These are phyloP conservation scores for Prunus salicina DNA, from an alignment of 306 rosid genomes.

Conservation along the genomic window DNA sequence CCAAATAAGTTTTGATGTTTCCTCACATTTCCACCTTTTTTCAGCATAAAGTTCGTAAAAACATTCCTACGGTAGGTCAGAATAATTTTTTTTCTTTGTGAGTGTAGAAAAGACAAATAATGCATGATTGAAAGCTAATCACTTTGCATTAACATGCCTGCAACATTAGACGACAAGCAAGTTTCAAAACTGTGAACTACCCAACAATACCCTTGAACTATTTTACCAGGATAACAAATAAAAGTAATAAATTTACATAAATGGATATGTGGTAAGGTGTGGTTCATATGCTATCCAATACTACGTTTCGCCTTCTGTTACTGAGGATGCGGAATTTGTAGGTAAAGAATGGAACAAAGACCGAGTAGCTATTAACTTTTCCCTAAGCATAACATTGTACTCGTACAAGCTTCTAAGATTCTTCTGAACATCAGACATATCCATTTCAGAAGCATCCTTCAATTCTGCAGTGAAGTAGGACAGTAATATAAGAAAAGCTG, in stretches of 20 bases:
- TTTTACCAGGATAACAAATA: not conserved
- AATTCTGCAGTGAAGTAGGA: constrained; percentile 49
- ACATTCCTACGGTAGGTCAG: too few species aligned
- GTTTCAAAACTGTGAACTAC: not conserved
- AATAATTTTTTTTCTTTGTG: too few species aligned
- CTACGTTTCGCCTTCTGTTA: constrained; percentile 24
- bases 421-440: constrained; percentile 65
- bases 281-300: not conserved
- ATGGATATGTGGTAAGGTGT: not conserved
- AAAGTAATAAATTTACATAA: not conserved
- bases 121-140: not conserved
- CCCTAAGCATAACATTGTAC: constrained; percentile 79
- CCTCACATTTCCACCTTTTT: too few species aligned
- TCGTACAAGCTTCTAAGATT: constrained; percentile 66
- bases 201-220: not conserved
- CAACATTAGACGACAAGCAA: not conserved
- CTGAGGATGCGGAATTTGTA: constrained; percentile 36
- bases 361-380: constrained; percentile 59
- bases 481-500: not conserved
- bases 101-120: too few species aligned
- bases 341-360: constrained; percentile 52
- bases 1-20: too few species aligned
- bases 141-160: not conserved
- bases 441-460: constrained; percentile 56
- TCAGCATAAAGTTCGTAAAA: too few species aligned